phyloP scores from a whole-genome alignment of 495 filamentous ascomycete genomes.

The Talaromyces liani region DNA sequence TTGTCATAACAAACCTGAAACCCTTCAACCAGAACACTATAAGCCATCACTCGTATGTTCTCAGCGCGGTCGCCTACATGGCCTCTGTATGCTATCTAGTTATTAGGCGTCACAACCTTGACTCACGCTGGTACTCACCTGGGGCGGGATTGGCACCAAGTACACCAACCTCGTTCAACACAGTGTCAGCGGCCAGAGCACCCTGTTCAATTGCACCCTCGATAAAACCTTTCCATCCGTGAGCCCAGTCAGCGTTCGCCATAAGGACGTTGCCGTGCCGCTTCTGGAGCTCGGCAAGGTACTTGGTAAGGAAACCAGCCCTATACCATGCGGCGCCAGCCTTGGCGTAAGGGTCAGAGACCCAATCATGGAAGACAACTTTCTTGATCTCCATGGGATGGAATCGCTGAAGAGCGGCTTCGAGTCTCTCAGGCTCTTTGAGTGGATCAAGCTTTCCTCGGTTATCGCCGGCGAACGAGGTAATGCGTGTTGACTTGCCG shows the following conservation, averaged over 20 bases:
- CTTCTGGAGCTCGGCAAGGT: constrained; percentile 16
- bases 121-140: too few species aligned
- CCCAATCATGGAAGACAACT: constrained; percentile 22
- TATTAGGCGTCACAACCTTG: too few species aligned
- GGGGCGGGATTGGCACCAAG: too few species aligned
- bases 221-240: constrained; percentile 25
- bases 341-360: constrained; percentile 19
- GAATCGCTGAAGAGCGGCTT: background rate
- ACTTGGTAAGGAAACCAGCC: constrained; percentile 12
- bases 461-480: too few species aligned
- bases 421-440: too few species aligned
- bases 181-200: too few species aligned
- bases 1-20: background rate
- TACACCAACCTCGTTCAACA: too few species aligned
- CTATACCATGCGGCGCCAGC: constrained; percentile 17
- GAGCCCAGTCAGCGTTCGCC: constrained; percentile 23
- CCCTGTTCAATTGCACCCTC: constrained; percentile 26
- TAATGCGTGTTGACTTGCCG: too few species aligned
- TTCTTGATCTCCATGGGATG: constrained; percentile 9
- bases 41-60: background rate
- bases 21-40: background rate
- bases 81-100: background rate
- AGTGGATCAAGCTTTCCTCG: too few species aligned
- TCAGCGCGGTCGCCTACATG: background rate
- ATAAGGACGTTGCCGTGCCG: constrained; percentile 20